These are phyloP conservation scores for Candida rishiriensis DNA, from an alignment of 805 yeast genomes.

Conservation along the genomic window DNA sequence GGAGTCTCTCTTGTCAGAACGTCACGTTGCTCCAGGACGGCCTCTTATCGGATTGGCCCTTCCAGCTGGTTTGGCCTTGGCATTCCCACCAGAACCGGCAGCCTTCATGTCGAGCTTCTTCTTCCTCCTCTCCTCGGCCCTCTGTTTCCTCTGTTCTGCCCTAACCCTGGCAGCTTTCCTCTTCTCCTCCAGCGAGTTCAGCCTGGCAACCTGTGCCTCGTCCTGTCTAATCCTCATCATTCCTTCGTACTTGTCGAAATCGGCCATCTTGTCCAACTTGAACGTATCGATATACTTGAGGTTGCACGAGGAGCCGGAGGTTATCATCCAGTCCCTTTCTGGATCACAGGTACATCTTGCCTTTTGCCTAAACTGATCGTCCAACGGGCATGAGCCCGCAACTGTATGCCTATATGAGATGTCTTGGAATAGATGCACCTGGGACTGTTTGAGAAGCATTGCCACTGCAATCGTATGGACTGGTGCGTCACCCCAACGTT, in stretches of 20 bases:
- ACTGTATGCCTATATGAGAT: conserved; percentile 82
- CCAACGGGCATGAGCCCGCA: conserved; percentile 73
- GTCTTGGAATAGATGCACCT: conserved; percentile 74
- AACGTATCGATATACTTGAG: conserved; percentile 21
- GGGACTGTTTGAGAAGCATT: conserved; percentile 47
- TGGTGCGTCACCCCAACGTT: conserved; percentile 86
- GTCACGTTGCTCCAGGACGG: no score
- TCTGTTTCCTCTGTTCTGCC: conserved; percentile 16
- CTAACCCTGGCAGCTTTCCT: conserved; percentile 16
- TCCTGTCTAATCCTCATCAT: conserved; percentile 9
- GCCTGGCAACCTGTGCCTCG: conserved; percentile 5
- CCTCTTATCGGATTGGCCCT: not conserved
- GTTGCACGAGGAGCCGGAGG: conserved; percentile 25
- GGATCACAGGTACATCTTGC: conserved; percentile 74
- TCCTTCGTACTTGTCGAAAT: conserved; percentile 19
- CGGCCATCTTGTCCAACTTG: conserved; percentile 16
- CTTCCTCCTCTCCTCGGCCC: conserved; percentile 21
- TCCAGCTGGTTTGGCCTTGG: not conserved
- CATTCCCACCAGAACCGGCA: not conserved
- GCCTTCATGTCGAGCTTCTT: conserved; percentile 13
- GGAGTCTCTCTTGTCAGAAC: no score
- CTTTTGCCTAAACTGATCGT: conserved; percentile 45
- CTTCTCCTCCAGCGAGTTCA: conserved; percentile 9
- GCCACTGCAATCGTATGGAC: conserved; percentile 43
- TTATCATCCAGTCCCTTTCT: conserved; percentile 63